A percentile compares a stretch with the other conserved stretches of the same genome.
Conservation (phyloP, 2,329 filamentous ascomycete species). For the Monosporascus sp. region DNA sequence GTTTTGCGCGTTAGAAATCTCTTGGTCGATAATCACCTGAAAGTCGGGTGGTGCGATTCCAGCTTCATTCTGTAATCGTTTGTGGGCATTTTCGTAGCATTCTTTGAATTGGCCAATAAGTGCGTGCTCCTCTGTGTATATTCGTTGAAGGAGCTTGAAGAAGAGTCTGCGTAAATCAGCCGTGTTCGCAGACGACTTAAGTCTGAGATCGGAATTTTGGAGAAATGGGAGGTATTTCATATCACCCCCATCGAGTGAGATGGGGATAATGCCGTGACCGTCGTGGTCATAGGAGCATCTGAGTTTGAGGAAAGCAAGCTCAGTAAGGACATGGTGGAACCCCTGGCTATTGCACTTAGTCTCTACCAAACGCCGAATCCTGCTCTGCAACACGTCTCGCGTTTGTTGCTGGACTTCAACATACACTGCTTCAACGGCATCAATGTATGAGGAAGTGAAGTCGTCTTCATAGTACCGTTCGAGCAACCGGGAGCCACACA, state of each 20-base stretch:
- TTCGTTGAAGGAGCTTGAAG: slow-evolving; percentile 5
- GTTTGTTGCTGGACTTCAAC: not conserved
- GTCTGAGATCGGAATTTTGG: slow-evolving; percentile 2
- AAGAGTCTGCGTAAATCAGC: slow-evolving; percentile 2
- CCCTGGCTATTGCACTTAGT: not conserved
- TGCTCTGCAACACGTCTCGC: not conserved
- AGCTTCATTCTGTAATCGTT: no score
- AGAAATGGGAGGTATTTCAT: slow-evolving; percentile 1
- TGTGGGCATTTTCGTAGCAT: not conserved
- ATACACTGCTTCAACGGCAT: slow-evolving; percentile 1
- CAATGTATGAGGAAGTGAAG: slow-evolving; percentile 2
- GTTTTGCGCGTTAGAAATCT: no score
- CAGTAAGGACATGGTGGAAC: slow-evolving; percentile 12
- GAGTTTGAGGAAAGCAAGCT: slow-evolving; percentile 7
- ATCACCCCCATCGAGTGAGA: slow-evolving; percentile 1
- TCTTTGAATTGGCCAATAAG: not conserved
- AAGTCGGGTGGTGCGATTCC: no score
- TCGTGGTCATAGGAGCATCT: not conserved
- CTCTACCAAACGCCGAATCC: slow-evolving; percentile 1
- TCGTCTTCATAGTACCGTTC: slow-evolving; percentile 3
- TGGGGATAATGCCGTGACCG: slow-evolving; percentile 5
- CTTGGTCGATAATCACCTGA: no score
- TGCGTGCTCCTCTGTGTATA: not conserved
- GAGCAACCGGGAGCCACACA: slow-evolving; percentile 6
- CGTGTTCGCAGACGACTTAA: not conserved